Conservation (phyloP, 2,329 filamentous ascomycete genomes). For the Cytospora paraplurivora region DNA sequence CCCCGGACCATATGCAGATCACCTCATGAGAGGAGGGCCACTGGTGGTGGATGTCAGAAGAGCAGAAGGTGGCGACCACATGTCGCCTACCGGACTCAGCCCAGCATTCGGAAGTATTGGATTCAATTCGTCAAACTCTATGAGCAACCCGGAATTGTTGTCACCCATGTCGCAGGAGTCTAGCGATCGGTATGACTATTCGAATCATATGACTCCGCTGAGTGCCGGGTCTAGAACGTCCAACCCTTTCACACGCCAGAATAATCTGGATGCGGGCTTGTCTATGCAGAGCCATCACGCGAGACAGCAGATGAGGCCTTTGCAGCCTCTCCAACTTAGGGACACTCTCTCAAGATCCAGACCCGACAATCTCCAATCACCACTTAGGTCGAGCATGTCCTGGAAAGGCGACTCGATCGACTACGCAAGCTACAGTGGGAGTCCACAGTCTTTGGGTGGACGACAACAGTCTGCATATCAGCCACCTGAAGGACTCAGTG, state of each 20-base stretch:
- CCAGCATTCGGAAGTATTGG: constrained; percentile 68
- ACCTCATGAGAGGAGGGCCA: constrained; percentile 61
- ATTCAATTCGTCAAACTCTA: constrained; percentile 57
- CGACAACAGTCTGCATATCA: constrained; percentile 55
- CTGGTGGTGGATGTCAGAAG: constrained; percentile 70
- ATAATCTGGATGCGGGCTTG: constrained; percentile 48
- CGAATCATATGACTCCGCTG: constrained; percentile 51
- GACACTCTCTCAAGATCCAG: constrained; percentile 60
- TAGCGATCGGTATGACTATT: constrained; percentile 57
- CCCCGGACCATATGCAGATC: constrained; percentile 55
- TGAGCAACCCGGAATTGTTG: constrained; percentile 56
- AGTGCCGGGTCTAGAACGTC: constrained; percentile 52
- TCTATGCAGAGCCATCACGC: constrained; percentile 48
- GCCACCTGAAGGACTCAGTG: constrained; percentile 47
- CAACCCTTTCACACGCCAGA: constrained; percentile 55
- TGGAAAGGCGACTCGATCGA: constrained; percentile 65
- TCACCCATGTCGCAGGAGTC: constrained; percentile 60
- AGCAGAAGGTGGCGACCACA: constrained; percentile 63
- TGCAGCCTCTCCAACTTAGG: constrained; percentile 61
- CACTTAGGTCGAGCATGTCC: constrained; percentile 61
- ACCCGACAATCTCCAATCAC: constrained; percentile 60
- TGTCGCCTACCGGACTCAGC: constrained; percentile 67
- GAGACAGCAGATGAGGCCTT: constrained; percentile 50
- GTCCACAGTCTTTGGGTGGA: constrained; percentile 47
- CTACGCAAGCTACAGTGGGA: constrained; percentile 55